Evolutionary conservation across 495 filamentous ascomycete species (phyloP).

Genomic region (Neurospora sublineolata): DNA sequence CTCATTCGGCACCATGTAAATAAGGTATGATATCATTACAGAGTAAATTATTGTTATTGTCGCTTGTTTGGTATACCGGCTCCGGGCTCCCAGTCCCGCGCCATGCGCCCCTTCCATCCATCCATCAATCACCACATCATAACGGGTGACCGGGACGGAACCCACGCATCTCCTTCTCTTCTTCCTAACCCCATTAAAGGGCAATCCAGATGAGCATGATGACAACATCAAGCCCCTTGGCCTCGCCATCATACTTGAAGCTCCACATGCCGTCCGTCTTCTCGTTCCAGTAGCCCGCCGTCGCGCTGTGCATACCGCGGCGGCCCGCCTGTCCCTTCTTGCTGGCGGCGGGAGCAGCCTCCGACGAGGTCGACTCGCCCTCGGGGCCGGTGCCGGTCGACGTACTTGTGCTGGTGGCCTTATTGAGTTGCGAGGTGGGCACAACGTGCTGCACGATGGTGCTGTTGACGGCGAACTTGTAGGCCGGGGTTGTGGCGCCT

Average conservation of each 20-base stretch:
- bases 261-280: constrained; percentile 97
- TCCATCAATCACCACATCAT: neutral
- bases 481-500: constrained; percentile 38
- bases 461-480: constrained; percentile 92
- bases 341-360: constrained; percentile 27
- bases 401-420: constrained; percentile 31
- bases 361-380: constrained; percentile 25
- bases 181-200: constrained; percentile 23
- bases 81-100: neutral
- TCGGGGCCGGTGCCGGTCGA: constrained; percentile 23
- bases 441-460: constrained; percentile 90
- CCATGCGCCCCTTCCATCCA: neutral
- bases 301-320: constrained; percentile 91
- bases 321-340: constrained; percentile 58
- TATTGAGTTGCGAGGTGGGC: constrained; percentile 42
- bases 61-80: neutral
- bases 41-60: neutral
- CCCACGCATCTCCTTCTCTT: neutral
- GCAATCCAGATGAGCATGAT: constrained; percentile 85
- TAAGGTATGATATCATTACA: neutral
- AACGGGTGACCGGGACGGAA: neutral
- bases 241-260: constrained; percentile 83
- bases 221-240: constrained; percentile 81
- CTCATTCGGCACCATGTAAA: neutral
- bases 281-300: constrained; percentile 93